These are phyloP conservation scores for Boletus austroedulis DNA, from an alignment of 1,284 basidiomycete genomes.

Conservation along the genomic window DNA sequence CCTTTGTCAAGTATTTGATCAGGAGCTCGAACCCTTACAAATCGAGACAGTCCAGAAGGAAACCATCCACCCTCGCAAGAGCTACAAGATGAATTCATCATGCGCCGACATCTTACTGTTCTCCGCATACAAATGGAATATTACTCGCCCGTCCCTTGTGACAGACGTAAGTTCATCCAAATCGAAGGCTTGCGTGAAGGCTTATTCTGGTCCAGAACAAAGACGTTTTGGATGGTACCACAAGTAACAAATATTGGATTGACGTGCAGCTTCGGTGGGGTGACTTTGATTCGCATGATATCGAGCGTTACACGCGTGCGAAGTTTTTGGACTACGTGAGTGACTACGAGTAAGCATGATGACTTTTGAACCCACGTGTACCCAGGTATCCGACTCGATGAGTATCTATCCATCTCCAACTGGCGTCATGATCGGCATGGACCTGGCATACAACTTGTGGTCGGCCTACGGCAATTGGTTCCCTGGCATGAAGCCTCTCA, in stretches of 20 bases:
- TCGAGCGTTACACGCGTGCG: constrained; percentile 95
- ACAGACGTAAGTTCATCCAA: constrained; percentile 68
- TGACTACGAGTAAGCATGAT: constrained; percentile 6
- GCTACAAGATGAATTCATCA: constrained; percentile 99
- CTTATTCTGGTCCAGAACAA: constrained; percentile 57
- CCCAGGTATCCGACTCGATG: constrained; percentile 87
- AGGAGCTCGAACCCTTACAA: constrained; percentile 96
- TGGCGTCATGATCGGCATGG: constrained; percentile 98
- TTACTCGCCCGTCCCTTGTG: constrained; percentile 91
- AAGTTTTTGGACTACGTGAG: constrained; percentile 95
- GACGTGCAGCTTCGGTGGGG: constrained; percentile 99
- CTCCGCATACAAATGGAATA: constrained; percentile 99
- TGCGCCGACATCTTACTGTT: constrained; percentile 97
- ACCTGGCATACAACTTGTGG: constrained; percentile 97
- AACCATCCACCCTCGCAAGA: constrained; percentile 98
- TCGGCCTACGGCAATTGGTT: constrained; percentile 99
- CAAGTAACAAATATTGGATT: constrained; percentile 99
- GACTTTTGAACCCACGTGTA: constrained; percentile 5
- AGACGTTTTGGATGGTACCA: constrained; percentile 95
- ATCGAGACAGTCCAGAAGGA: constrained; percentile 99
- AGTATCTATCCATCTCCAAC: constrained; percentile 98
- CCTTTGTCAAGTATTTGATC: constrained; percentile 98
- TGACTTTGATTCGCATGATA: constrained; percentile 98
- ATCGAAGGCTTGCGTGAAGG: not conserved
- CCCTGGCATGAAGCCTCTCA: constrained; percentile 96